phyloP scores from a whole-genome alignment of 371 early-diverging fungal genomes.

The Mortierella sp. region DNA sequence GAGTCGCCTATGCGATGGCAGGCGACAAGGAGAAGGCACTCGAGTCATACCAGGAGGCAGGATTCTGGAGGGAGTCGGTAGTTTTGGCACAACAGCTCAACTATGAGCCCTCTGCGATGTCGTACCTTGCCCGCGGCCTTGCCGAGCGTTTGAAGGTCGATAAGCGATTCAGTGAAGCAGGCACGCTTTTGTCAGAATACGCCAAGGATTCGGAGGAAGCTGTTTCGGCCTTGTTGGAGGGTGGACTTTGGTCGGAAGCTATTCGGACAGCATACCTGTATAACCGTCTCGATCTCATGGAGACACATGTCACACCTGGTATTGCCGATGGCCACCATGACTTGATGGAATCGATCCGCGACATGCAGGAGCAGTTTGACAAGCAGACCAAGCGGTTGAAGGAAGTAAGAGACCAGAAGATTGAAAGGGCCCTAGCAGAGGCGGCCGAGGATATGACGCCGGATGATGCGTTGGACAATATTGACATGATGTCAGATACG shows the following conservation, averaged over 20 bases:
- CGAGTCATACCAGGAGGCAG: constrained; percentile 76
- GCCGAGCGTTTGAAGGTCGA: constrained; percentile 69
- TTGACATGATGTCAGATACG: constrained; percentile 96
- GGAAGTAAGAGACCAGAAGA: constrained; percentile 63
- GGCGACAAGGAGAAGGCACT: constrained; percentile 74
- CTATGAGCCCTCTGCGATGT: constrained; percentile 64
- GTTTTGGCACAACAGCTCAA: constrained; percentile 75
- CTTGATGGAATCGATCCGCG: constrained; percentile 80
- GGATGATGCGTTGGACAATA: constrained; percentile 80
- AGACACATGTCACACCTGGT: constrained; percentile 83
- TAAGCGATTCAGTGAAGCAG: constrained; percentile 73
- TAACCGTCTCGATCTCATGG: constrained; percentile 77
- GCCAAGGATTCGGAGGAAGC: constrained; percentile 78
- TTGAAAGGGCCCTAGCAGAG: constrained; percentile 43
- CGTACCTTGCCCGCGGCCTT: constrained; percentile 65
- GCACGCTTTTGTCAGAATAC: constrained; percentile 76
- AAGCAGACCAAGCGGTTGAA: constrained; percentile 73
- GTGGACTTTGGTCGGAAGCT: constrained; percentile 81
- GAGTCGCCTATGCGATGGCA: constrained; percentile 77
- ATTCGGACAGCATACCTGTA: constrained; percentile 70
- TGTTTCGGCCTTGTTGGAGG: constrained; percentile 74
- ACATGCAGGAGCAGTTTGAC: constrained; percentile 79
- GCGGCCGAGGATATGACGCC: constrained; percentile 59
- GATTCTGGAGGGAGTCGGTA: constrained; percentile 80
- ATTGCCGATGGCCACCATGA: constrained; percentile 74